These are phyloP conservation scores for Pyrrhoderma noxium DNA, from an alignment of 1,284 basidiomycete species.

Conservation along the genomic window DNA sequence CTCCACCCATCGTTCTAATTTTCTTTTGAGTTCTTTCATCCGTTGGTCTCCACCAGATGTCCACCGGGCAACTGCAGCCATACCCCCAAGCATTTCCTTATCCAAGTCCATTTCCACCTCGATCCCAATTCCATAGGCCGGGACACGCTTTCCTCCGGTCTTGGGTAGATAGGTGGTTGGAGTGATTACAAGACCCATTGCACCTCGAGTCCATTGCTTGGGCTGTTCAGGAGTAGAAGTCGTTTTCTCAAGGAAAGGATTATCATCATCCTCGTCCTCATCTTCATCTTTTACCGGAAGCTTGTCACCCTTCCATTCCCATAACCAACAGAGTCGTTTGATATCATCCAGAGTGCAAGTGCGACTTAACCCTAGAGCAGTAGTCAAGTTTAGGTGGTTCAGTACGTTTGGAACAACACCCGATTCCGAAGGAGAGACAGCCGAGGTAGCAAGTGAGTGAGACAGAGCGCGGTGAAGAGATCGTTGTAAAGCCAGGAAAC, in stretches of 20 bases:
- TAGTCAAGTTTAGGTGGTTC: constrained; percentile 61
- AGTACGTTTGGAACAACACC: constrained; percentile 71
- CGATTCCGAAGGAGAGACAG: constrained; percentile 68
- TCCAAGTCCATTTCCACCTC: constrained; percentile 79
- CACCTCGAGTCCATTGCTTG: constrained; percentile 68
- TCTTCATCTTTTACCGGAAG: constrained; percentile 24
- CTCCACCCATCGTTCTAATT: constrained; percentile 57
- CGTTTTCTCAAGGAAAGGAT: constrained; percentile 56
- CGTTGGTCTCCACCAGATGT: constrained; percentile 59
- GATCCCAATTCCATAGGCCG: constrained; percentile 76
- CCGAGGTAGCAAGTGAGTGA: constrained; percentile 72
- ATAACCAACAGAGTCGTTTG: constrained; percentile 73
- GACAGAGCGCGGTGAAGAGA: constrained; percentile 72
- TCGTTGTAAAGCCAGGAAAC: constrained; percentile 54
- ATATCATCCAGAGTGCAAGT: constrained; percentile 62
- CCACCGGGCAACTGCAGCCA: constrained; percentile 81
- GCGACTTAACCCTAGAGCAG: constrained; percentile 58
- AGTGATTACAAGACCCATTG: constrained; percentile 68
- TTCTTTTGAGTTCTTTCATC: constrained; percentile 47
- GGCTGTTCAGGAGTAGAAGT: constrained; percentile 25
- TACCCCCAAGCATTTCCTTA: constrained; percentile 67
- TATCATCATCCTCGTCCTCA: constrained; percentile 44
- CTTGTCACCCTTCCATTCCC: constrained; percentile 69
- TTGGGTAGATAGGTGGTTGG: constrained; percentile 65
- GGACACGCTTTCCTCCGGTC: constrained; percentile 53